A percentile compares a stretch with the other conserved stretches of the same genome.
Conservation (phyloP, 129 eudicot species). For the Pulicaria dysenterica region DNA sequence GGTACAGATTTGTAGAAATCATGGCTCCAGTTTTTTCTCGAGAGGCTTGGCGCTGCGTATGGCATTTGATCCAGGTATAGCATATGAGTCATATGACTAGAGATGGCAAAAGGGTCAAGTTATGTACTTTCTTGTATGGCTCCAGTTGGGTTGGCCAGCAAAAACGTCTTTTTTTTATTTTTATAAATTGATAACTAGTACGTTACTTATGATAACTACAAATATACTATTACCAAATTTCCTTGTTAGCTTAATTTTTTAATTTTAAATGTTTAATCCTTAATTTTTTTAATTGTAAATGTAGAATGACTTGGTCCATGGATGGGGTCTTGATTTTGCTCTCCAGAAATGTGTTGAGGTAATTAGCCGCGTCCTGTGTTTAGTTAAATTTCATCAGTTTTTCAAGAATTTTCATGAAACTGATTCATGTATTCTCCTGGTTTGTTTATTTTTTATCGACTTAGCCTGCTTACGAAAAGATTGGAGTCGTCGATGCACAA, state of each 20-base stretch:
- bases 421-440: neutral
- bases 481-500: constrained; percentile 97
- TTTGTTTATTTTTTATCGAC: neutral
- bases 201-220: neutral
- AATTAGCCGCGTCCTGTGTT: constrained; percentile 4
- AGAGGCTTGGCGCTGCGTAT: constrained; percentile 96
- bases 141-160: neutral
- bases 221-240: neutral
- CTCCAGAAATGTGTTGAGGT: constrained; percentile 88
- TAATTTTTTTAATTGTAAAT: constrained; percentile 16
- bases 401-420: neutral
- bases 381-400: neutral
- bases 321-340: constrained; percentile 96
- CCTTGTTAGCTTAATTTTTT: neutral
- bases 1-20: constrained; percentile 85
- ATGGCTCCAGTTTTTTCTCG: constrained; percentile 98
- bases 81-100: constrained; percentile 1
- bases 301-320: constrained; percentile 94
- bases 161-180: neutral
- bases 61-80: constrained; percentile 90
- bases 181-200: neutral
- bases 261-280: neutral
- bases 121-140: neutral
- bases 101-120: neutral
- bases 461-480: constrained; percentile 87